Evolutionary conservation across 768 basidiomycete species (phyloP).

Genomic region (Mycena sanguinolenta): DNA sequence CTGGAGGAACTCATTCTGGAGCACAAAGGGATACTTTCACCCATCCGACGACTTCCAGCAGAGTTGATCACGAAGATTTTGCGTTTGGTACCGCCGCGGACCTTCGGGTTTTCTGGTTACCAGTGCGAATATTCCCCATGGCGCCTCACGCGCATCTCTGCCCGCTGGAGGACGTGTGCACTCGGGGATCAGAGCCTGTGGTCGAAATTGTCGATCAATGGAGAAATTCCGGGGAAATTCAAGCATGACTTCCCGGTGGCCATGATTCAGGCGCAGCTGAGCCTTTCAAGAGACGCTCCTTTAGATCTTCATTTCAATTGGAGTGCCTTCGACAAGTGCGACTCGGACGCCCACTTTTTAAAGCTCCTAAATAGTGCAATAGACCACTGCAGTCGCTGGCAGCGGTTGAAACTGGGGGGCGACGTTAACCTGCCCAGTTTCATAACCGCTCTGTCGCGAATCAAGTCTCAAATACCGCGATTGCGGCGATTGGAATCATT

Average conservation of each 20-base stretch:
- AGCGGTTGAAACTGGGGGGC: too few species aligned
- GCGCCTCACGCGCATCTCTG: neutral
- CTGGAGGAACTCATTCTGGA: too few species aligned
- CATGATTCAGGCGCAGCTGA: neutral
- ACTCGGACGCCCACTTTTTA: too few species aligned
- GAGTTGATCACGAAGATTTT: neutral
- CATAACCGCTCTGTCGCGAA: too few species aligned
- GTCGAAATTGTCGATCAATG: neutral
- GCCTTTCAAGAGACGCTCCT: neutral
- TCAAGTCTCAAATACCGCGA: neutral
- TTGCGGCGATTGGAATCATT: neutral
- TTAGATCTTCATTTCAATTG: neutral
- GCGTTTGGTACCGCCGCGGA: neutral
- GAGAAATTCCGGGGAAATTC: neutral
- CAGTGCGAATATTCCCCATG: neutral
- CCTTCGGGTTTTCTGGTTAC: neutral
- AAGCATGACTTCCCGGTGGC: neutral
- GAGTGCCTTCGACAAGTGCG: too few species aligned
- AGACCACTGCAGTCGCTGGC: too few species aligned
- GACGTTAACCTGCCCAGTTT: too few species aligned
- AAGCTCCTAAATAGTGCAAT: too few species aligned
- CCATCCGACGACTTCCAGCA: conserved; percentile 3
- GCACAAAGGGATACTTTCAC: too few species aligned
- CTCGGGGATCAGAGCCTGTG: neutral
- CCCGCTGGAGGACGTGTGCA: conserved; percentile 6